Evolutionary conservation across 495 filamentous ascomycete species (phyloP).

Genomic region (Penicillium canariense): DNA sequence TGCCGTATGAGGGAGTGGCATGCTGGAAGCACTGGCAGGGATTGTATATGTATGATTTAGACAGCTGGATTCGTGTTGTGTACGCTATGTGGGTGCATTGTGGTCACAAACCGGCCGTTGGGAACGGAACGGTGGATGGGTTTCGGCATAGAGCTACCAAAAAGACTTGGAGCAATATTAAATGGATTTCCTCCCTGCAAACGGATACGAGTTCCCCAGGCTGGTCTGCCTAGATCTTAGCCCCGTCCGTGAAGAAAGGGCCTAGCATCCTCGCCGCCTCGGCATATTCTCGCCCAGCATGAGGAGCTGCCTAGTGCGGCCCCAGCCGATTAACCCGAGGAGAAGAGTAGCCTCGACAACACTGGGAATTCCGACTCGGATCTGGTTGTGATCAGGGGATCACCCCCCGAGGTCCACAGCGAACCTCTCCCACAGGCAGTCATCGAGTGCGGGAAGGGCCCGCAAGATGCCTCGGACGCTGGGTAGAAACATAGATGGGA

Average conservation of each 20-base stretch:
- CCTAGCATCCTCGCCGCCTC: slow-evolving; percentile 22
- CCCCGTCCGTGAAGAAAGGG: slow-evolving; percentile 16
- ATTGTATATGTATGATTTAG: not conserved
- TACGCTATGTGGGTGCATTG: not conserved
- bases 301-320: slow-evolving; percentile 23
- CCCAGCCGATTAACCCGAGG: slow-evolving; percentile 25
- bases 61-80: not conserved
- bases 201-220: no score
- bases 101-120: no score
- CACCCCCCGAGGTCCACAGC: no score
- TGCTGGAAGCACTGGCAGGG: not conserved
- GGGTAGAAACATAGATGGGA: no score
- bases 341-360: slow-evolving; percentile 28
- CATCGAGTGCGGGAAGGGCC: slow-evolving; percentile 12
- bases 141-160: slow-evolving; percentile 1
- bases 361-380: slow-evolving; percentile 24
- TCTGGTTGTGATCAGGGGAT: slow-evolving; percentile 9
- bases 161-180: not conserved
- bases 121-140: not conserved
- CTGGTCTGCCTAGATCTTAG: not conserved
- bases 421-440: no score
- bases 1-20: not conserved
- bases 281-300: slow-evolving; percentile 25
- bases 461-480: not conserved
- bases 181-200: no score